Conservation (phyloP, 495 filamentous ascomycete genomes). For the Xylaria sp. region DNA sequence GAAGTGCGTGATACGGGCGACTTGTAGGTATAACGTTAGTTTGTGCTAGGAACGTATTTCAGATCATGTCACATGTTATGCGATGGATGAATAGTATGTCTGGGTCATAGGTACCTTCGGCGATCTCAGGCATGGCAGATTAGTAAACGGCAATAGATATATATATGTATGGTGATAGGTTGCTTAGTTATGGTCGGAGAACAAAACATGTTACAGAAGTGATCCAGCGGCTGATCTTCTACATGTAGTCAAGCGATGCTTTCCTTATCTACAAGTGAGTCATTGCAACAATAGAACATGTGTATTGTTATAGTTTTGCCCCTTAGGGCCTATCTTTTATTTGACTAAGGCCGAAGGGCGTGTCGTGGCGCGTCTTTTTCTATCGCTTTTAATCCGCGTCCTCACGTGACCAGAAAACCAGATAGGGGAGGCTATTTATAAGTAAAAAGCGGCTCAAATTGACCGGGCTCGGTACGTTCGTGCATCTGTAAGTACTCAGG, state of each 20-base stretch:
- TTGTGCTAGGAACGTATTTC: neutral
- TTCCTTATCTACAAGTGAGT: neutral
- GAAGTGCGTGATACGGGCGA: conserved; percentile 85
- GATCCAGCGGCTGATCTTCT: neutral
- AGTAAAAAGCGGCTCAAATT: conserved; percentile 22
- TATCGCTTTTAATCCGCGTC: conserved; percentile 7
- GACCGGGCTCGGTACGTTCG: neutral
- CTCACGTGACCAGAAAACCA: conserved; percentile 22
- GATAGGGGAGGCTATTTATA: neutral
- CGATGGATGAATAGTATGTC: neutral
- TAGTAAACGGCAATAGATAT: neutral
- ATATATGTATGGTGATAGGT: neutral
- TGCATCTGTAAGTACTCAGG: neutral
- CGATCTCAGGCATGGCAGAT: conserved; percentile 76
- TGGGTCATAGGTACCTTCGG: conserved; percentile 66
- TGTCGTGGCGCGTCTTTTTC: conserved; percentile 5
- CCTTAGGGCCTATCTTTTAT: neutral
- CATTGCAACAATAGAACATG: neutral
- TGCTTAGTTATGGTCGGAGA: neutral
- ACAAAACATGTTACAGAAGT: neutral
- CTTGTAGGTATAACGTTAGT: conserved; percentile 43
- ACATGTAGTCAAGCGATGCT: neutral
- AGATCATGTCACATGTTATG: neutral
- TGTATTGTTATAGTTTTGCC: neutral
- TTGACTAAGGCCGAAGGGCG: neutral